These are phyloP conservation scores for Lasiodiplodia citricola DNA, from an alignment of 2,329 filamentous ascomycete species.

Conservation along the genomic window DNA sequence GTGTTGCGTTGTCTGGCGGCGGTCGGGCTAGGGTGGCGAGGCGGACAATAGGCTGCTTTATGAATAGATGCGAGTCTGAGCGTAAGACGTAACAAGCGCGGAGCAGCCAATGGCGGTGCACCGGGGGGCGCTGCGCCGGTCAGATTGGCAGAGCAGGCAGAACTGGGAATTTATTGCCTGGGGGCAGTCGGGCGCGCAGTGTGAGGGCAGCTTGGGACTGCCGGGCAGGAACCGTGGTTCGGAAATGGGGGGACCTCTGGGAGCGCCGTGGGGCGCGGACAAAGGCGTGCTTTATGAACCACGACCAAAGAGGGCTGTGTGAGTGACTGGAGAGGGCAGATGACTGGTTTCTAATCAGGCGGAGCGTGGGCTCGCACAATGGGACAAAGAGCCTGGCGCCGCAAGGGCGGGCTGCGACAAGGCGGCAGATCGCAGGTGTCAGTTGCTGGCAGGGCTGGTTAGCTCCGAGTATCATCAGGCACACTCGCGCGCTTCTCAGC, in stretches of 20 bases:
- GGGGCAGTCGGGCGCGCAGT: conserved; percentile 4
- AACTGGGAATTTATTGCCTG: conserved; percentile 17
- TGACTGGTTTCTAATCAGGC: conserved; percentile 27
- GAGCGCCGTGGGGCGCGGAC: conserved; percentile 20
- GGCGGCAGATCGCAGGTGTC: conserved; percentile 27
- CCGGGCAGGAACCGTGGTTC: conserved; percentile 9
- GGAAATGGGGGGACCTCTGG: neutral
- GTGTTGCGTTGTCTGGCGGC: conserved; percentile 26
- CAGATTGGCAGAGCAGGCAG: conserved; percentile 22
- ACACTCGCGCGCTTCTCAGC: conserved; percentile 25
- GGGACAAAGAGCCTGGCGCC: conserved; percentile 26
- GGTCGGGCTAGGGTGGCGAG: conserved; percentile 26
- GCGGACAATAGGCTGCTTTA: conserved; percentile 26
- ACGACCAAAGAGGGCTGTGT: conserved; percentile 17
- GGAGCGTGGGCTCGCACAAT: conserved; percentile 26
- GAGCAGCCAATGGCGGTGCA: conserved; percentile 26
- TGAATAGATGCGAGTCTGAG: conserved; percentile 26
- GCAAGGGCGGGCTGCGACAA: conserved; percentile 27
- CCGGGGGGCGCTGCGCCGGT: conserved; percentile 20
- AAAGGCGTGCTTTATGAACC: conserved; percentile 26
- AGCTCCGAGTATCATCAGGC: conserved; percentile 26
- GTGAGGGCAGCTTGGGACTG: neutral
- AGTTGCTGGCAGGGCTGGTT: conserved; percentile 26
- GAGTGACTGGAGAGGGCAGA: conserved; percentile 25
- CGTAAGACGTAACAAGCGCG: conserved; percentile 22